phyloP scores from a whole-genome alignment of 352 stramenopile species.

The Globisporangium orthogonon region DNA sequence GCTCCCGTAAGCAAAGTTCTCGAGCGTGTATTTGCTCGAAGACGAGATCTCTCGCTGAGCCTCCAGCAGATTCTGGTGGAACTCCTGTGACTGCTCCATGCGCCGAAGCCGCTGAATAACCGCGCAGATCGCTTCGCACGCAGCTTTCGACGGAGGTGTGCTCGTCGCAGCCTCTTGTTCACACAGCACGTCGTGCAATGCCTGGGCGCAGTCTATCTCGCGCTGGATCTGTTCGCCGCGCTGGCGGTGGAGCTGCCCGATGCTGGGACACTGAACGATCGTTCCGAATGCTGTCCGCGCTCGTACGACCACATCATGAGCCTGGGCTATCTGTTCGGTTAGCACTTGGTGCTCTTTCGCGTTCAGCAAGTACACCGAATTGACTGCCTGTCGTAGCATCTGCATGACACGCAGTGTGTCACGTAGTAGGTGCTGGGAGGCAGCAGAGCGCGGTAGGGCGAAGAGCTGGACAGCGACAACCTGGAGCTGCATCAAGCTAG shows the following conservation, averaged over 20 bases:
- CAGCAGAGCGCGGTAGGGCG: neutral
- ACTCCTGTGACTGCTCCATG: constrained; percentile 26
- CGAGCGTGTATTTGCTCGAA: constrained; percentile 20
- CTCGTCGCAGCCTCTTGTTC: neutral
- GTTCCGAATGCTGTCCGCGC: neutral
- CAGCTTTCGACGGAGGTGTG: neutral
- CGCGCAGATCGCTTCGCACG: neutral
- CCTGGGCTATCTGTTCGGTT: neutral
- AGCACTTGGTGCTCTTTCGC: neutral
- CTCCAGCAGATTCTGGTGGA: constrained; percentile 22
- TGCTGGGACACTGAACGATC: neutral
- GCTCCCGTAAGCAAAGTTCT: constrained; percentile 55
- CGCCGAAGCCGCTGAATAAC: constrained; percentile 20
- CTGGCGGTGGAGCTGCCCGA: neutral
- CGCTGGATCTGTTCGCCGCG: neutral
- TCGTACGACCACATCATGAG: neutral
- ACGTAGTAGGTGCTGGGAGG: neutral
- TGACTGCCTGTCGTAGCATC: neutral
- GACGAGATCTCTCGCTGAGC: constrained; percentile 16
- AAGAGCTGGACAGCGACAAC: constrained; percentile 1
- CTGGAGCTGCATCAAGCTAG: neutral
- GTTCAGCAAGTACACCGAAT: neutral
- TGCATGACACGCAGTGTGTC: neutral
- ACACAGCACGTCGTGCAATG: neutral
- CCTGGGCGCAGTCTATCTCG: constrained; percentile 2